A percentile compares a stretch with the other conserved stretches of the same genome.
Evolutionary conservation across 352 stramenopile species (phyloP).

Genomic region (Phytophthora niederhauseri): DNA sequence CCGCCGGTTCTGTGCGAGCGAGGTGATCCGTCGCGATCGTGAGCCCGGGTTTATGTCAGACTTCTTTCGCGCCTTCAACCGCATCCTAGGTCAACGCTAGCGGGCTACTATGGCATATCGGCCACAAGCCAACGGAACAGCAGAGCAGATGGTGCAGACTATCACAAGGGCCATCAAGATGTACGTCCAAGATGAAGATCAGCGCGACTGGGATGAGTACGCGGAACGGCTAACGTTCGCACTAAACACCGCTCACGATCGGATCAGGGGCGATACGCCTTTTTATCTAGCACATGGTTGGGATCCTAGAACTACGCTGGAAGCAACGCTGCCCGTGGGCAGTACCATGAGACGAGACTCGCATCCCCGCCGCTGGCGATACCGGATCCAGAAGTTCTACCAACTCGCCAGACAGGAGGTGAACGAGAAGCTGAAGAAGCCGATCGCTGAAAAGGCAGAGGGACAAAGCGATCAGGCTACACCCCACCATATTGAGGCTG

Average conservation of each 20-base stretch:
- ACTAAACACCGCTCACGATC: no score
- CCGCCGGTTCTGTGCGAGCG: neutral
- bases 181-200: neutral
- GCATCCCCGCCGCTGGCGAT: no score
- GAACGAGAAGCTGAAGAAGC: no score
- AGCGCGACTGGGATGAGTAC: neutral
- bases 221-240: neutral
- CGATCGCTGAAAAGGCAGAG: no score
- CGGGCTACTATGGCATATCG: neutral
- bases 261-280: neutral
- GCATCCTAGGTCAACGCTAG: neutral
- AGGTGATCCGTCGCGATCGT: neutral
- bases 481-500: no score
- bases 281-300: neutral
- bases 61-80: neutral
- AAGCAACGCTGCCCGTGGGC: neutral
- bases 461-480: no score
- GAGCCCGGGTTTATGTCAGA: neutral
- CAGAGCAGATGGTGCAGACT: neutral
- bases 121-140: neutral
- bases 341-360: no score
- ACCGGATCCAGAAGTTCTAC: no score
- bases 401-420: no score
- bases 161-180: neutral
- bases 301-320: neutral